phyloP scores from a whole-genome alignment of 495 filamentous ascomycete species.

The Talaromyces stipitatus region DNA sequence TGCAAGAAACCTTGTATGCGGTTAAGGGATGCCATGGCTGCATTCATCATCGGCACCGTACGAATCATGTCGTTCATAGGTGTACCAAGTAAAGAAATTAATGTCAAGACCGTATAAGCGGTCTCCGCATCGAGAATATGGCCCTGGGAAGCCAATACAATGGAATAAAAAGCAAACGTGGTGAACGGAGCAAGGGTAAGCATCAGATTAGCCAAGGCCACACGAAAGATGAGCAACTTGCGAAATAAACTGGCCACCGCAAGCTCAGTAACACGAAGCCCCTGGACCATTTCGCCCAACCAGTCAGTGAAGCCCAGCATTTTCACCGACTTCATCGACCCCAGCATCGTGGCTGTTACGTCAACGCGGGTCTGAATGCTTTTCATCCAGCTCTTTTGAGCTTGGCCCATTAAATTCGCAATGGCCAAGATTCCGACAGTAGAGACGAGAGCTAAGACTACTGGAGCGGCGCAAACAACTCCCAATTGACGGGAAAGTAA shows the following conservation, averaged over 20 bases:
- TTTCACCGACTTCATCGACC: slow-evolving; percentile 52
- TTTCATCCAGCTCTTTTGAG: slow-evolving; percentile 40
- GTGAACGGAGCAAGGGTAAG: not conserved
- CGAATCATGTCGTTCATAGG: slow-evolving; percentile 11
- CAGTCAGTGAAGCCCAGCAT: slow-evolving; percentile 39
- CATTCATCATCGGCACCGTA: slow-evolving; percentile 7
- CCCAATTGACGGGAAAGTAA: slow-evolving; percentile 45
- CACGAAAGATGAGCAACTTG: slow-evolving; percentile 21
- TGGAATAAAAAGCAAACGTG: not conserved
- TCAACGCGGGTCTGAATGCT: slow-evolving; percentile 47
- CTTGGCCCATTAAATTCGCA: not conserved
- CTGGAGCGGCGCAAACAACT: slow-evolving; percentile 34
- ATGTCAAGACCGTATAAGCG: slow-evolving; percentile 73
- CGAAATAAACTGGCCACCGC: slow-evolving; percentile 48
- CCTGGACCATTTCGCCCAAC: slow-evolving; percentile 33
- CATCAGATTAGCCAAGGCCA: not conserved
- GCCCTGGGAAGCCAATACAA: not conserved
- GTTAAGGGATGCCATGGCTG: slow-evolving; percentile 6
- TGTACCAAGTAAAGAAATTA: slow-evolving; percentile 41
- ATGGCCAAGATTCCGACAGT: slow-evolving; percentile 1
- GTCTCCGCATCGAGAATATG: slow-evolving; percentile 58
- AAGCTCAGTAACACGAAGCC: slow-evolving; percentile 49
- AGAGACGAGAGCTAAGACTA: slow-evolving; percentile 24
- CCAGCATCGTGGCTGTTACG: slow-evolving; percentile 46
- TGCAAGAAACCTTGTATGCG: slow-evolving; percentile 11